Evolutionary conservation across 805 yeast species (phyloP), one percentile per base, ranked within the genome.

Genomic region (Kazachstania martiniae): DNA sequence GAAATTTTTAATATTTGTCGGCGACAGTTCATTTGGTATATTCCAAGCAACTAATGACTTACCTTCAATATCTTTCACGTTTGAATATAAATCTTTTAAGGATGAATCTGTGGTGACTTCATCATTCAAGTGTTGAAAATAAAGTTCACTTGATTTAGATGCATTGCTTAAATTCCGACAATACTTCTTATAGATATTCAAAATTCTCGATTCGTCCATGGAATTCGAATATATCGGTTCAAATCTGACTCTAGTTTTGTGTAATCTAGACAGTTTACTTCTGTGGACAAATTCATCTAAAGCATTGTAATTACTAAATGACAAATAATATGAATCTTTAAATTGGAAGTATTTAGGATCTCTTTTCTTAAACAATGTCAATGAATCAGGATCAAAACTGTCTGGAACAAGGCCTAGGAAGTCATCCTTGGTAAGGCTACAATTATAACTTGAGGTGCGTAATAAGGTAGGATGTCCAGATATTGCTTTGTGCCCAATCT

Each of bases 301-400:
- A 12, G 36, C 33, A 18, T 41, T 38, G 19, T 29, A 31, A 24
- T 43, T 33, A n/a, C 38, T 30, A 32, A 54, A 54, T 10, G 44
- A 15, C 12, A 54, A 37, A 12, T 38, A 36, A 27, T 53, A 54
- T 17, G 42, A 34, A 34, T 53, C 54, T 17, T 37, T 40, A 29
- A 54, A 54, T 32, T 49, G 51, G 31, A 54, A 52, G 32, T 39
- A 51, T 29, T 40, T 40, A 5, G 54, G 54, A 27, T 54, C 56
- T 30, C 58, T 43, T 8, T 35, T 35, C 28, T 44, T 46, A 12
- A 50, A 28, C 13, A 51, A 34, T 15, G 36, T 34, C 17, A 48
- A 45, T n/a, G n/a, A n/a, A 5, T 13, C 19, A 2, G 33, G n/a
- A n/a, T 33, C 32, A 8, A 34, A 12, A 16, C 33, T 33, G 4